Percentiles rank a stretch among this genome's conserved stretches.
These are phyloP conservation scores for Rubia peregrina DNA, from an alignment of 305 asterid species.

Conservation along the genomic window DNA sequence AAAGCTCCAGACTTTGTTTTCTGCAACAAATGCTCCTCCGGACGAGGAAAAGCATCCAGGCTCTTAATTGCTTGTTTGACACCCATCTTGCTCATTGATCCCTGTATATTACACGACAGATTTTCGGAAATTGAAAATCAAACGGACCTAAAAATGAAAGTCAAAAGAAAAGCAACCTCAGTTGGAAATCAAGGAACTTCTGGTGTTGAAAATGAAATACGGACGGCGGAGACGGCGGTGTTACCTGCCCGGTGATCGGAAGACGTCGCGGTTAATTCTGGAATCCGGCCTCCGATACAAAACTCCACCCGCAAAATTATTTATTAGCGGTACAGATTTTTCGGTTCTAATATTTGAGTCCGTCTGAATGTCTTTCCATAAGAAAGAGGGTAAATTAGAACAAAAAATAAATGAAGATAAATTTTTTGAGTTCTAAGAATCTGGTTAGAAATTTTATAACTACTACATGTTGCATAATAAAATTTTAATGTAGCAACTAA, in stretches of 20 bases:
- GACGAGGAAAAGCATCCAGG: conserved; percentile 93
- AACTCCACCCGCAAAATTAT: conserved; percentile 5
- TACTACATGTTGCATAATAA: too few species aligned
- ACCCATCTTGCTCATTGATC: conserved; percentile 42
- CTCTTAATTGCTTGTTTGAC: conserved; percentile 62
- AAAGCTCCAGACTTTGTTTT: conserved; percentile 93
- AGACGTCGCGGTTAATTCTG: conserved; percentile 6
- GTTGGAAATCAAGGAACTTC: background rate
- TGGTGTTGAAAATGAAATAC: background rate
- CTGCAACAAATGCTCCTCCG: conserved; percentile 89
- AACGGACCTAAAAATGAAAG: background rate
- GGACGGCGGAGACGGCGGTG: background rate
- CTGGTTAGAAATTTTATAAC: too few species aligned
- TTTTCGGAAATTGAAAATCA: background rate
- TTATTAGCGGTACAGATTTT: background rate
- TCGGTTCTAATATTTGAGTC: too few species aligned
- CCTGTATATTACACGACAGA: background rate
- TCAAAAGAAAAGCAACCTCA: background rate
- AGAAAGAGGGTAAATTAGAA: too few species aligned
- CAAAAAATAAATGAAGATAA: too few species aligned
- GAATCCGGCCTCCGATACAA: conserved; percentile 6
- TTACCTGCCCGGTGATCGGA: conserved; percentile 1
- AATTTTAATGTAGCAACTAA: too few species aligned
- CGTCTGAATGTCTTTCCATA: too few species aligned
- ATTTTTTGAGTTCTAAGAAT: too few species aligned